phyloP scores from a whole-genome alignment of 148 eudicot genomes.

The Persicaria maculosa region DNA sequence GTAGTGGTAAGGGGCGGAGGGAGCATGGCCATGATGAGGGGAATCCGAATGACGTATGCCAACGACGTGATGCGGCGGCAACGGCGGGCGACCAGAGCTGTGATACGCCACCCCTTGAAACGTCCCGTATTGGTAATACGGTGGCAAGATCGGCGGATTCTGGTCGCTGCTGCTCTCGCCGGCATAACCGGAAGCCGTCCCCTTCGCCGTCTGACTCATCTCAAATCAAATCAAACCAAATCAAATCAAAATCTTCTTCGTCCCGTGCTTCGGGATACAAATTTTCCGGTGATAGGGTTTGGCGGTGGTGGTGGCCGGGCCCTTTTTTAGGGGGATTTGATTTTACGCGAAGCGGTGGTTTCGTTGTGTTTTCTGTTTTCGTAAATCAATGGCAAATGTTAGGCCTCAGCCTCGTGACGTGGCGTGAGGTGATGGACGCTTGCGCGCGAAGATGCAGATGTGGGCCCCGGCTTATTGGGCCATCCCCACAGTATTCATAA shows the following conservation, averaged over 20 bases:
- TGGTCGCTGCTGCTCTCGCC: constrained; percentile 16
- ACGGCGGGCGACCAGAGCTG: constrained; percentile 28
- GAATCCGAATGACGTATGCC: constrained; percentile 58
- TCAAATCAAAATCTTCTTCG: background rate
- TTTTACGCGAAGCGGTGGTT: background rate
- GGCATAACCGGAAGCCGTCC: constrained; percentile 22
- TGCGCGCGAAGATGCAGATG: background rate
- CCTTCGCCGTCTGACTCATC: constrained; percentile 32
- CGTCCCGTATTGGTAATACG: constrained; percentile 53
- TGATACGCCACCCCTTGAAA: constrained; percentile 67
- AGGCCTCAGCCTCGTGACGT: background rate
- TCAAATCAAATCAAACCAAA: background rate
- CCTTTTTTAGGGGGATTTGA: background rate
- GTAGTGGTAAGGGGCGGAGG: constrained; percentile 29
- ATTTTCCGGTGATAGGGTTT: constrained; percentile 5
- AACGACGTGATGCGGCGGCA: constrained; percentile 36
- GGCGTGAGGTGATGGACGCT: background rate
- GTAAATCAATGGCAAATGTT: background rate
- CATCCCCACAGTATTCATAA: background rate
- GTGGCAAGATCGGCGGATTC: constrained; percentile 20
- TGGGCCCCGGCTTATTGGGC: background rate
- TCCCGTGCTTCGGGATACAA: background rate
- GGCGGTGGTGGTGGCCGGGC: background rate
- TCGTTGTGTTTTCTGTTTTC: background rate
- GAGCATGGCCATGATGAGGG: constrained; percentile 29